These are phyloP conservation scores for Auxenochlorella pyrenoidosa DNA, from an alignment of 139 green algal genomes.

Conservation along the genomic window DNA sequence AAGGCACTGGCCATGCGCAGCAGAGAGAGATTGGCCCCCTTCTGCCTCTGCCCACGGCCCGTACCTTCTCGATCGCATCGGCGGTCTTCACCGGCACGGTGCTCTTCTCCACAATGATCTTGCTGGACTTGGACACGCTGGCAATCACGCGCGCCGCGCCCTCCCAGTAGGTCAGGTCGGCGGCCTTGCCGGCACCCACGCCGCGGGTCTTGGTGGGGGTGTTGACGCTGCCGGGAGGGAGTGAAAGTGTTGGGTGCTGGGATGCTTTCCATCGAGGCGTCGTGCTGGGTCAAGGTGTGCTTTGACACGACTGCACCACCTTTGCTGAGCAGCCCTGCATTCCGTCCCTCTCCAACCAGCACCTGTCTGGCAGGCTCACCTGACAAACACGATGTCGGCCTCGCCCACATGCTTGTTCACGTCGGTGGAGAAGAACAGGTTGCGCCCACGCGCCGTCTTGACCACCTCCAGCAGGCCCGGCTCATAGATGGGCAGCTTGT, in stretches of 20 bases:
- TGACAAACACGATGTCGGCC: conserved; percentile 98
- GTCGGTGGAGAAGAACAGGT: conserved; percentile 99
- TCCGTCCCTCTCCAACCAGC: no score
- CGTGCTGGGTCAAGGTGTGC: no score
- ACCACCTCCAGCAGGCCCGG: conserved; percentile 96
- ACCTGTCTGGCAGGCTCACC: conserved; percentile 39
- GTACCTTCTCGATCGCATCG: conserved; percentile 96
- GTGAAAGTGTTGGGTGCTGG: no score
- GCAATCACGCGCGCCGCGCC: conserved; percentile 95
- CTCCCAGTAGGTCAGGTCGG: conserved; percentile 99
- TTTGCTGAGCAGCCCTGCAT: no score
- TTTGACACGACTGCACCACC: background rate
- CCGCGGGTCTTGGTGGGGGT: conserved; percentile 98
- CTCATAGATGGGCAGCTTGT: conserved; percentile 99
- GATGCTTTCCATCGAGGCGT: no score
- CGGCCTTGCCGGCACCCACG: conserved; percentile 96
- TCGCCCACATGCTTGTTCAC: conserved; percentile 93
- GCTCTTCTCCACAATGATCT: conserved; percentile 99
- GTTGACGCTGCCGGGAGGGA: conserved; percentile 84
- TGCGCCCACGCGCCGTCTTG: conserved; percentile 77
- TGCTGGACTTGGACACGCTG: conserved; percentile 80
- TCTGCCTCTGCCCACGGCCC: background rate
- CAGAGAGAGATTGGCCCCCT: background rate
- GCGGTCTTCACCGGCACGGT: conserved; percentile 99
- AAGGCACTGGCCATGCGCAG: no score